Evolutionary conservation across 192 early-diverging fungal species (phyloP).

Genomic region (Backusella morwellensis): DNA sequence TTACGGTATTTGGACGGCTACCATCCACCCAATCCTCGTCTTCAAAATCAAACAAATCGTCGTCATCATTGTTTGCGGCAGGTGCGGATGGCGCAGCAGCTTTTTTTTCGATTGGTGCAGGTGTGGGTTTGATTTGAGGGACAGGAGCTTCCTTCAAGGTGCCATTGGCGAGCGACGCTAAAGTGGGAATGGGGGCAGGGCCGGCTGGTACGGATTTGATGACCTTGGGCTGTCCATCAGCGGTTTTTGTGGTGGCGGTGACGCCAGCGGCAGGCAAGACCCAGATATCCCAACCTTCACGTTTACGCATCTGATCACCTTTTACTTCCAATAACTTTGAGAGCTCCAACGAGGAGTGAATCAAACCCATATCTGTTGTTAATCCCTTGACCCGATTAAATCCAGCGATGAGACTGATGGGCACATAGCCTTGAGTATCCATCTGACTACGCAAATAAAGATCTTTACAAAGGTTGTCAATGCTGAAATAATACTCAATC

Average conservation of each 20-base stretch:
- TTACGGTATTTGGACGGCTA: constrained; percentile 39
- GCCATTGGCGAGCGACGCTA: not conserved
- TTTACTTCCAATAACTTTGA: constrained; percentile 40
- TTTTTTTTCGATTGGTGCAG: not conserved
- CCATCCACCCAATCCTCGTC: constrained; percentile 74
- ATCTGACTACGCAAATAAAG: constrained; percentile 89
- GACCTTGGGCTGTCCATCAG: not conserved
- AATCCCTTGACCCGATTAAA: constrained; percentile 89
- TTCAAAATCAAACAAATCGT: constrained; percentile 78
- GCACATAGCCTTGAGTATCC: constrained; percentile 83
- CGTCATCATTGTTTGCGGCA: constrained; percentile 47
- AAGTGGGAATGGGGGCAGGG: not conserved
- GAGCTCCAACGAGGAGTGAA: constrained; percentile 52
- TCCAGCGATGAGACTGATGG: constrained; percentile 70
- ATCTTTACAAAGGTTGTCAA: constrained; percentile 97
- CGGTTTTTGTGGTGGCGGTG: not conserved
- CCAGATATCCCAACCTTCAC: constrained; percentile 86
- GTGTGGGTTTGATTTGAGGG: not conserved
- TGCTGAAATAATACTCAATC: constrained; percentile 94
- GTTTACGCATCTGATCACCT: constrained; percentile 55
- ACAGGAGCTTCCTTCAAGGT: not conserved
- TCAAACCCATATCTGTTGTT: constrained; percentile 62
- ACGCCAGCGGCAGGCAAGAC: constrained; percentile 39
- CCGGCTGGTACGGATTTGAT: constrained; percentile 18
- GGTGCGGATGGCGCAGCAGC: not conserved